phyloP scores from a whole-genome alignment of 2,329 filamentous ascomycete species.

The Cladobotryum protrusum region DNA sequence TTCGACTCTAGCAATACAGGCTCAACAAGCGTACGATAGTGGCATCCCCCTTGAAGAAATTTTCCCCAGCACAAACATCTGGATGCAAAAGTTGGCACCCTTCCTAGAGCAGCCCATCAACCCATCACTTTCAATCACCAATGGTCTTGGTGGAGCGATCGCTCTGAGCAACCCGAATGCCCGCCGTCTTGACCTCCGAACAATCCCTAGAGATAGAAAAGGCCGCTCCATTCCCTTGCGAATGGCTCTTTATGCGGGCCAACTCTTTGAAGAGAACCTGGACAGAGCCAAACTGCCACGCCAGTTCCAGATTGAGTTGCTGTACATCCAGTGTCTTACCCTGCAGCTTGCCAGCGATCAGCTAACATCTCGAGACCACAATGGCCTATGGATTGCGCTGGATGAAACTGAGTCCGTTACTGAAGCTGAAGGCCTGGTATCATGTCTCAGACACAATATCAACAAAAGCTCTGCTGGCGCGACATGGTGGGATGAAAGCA shows the following conservation, averaged over 20 bases:
- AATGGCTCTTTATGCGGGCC: constrained; percentile 64
- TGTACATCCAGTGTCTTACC: constrained; percentile 47
- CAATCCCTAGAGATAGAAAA: constrained; percentile 53
- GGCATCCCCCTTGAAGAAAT: constrained; percentile 37
- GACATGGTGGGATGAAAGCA: constrained; percentile 32
- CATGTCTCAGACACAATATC: constrained; percentile 34
- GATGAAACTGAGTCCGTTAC: constrained; percentile 27
- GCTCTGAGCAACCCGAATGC: constrained; percentile 43
- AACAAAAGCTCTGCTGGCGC: constrained; percentile 27
- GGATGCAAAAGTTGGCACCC: constrained; percentile 55
- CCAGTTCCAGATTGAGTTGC: constrained; percentile 41
- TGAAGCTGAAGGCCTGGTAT: constrained; percentile 39
- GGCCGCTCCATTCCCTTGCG: constrained; percentile 68
- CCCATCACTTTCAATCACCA: constrained; percentile 66
- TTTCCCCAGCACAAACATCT: constrained; percentile 58
- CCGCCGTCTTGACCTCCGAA: constrained; percentile 17
- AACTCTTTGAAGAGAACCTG: constrained; percentile 44
- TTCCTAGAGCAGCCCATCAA: constrained; percentile 49
- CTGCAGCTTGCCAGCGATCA: constrained; percentile 50
- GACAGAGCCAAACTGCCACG: constrained; percentile 33
- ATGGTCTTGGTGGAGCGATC: constrained; percentile 62
- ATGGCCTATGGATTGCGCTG: constrained; percentile 42
- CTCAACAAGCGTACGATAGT: constrained; percentile 27
- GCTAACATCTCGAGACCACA: constrained; percentile 36
- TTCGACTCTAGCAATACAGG: constrained; percentile 24